A percentile compares a stretch with the other conserved stretches of the same genome.
Conservation (phyloP, 2,329 filamentous ascomycete species). For the Hirsutella thompsonii region DNA sequence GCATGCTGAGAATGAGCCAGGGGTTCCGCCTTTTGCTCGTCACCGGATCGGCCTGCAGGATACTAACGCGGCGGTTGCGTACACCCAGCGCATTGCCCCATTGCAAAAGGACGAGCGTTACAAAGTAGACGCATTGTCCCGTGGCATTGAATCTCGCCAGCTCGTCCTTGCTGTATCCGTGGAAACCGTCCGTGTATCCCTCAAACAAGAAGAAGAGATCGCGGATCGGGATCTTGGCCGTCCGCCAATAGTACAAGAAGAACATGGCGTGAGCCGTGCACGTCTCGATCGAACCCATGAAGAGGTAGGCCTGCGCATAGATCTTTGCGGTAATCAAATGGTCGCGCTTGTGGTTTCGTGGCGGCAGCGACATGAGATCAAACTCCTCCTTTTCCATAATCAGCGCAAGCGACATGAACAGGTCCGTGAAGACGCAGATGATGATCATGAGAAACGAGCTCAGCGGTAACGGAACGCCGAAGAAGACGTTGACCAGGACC, state of each 20-base stretch:
- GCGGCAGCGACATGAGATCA: constrained; percentile 35
- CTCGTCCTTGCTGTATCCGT: constrained; percentile 31
- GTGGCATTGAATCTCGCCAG: constrained; percentile 33
- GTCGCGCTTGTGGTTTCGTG: constrained; percentile 34
- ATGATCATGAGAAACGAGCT: constrained; percentile 44
- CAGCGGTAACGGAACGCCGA: constrained; percentile 37
- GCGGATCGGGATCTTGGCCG: constrained; percentile 31
- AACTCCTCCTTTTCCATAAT: constrained; percentile 45
- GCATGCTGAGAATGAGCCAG: constrained; percentile 31
- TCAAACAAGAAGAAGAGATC: constrained; percentile 38
- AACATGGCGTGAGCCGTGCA: constrained; percentile 37
- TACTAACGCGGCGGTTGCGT: constrained; percentile 36
- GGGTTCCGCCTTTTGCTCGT: constrained; percentile 32
- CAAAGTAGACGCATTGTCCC: constrained; percentile 40
- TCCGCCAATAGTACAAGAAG: constrained; percentile 36
- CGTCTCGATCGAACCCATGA: constrained; percentile 38
- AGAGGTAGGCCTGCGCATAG: constrained; percentile 37
- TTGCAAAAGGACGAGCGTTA: constrained; percentile 38
- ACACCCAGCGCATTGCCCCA: constrained; percentile 39
- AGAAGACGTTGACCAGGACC: constrained; percentile 41
- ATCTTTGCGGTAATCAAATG: constrained; percentile 39
- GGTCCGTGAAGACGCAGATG: constrained; percentile 42
- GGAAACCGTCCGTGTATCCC: constrained; percentile 31
- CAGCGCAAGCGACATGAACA: constrained; percentile 35
- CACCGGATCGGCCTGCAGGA: constrained; percentile 37